These are phyloP conservation scores for Xylaria bambusicola DNA, from an alignment of 495 filamentous ascomycete genomes.

Conservation along the genomic window DNA sequence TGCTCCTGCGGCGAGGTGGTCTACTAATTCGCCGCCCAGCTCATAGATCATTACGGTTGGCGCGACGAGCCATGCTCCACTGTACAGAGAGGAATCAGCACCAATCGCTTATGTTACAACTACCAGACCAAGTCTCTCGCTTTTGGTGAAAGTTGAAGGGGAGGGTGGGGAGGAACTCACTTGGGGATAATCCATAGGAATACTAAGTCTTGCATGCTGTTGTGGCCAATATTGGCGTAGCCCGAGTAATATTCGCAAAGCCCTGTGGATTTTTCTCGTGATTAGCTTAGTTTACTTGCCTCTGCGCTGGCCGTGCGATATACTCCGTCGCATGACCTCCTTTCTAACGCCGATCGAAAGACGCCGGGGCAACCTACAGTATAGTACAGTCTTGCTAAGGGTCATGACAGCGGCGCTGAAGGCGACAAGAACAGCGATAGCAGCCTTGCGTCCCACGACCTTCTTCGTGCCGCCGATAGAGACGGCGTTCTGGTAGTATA, in stretches of 20 bases:
- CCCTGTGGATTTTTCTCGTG: slow-evolving; percentile 51
- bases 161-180: slow-evolving; percentile 50
- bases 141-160: not conserved
- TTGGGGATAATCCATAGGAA: slow-evolving; percentile 79
- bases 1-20: slow-evolving; percentile 50
- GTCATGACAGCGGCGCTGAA: slow-evolving; percentile 78
- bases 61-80: slow-evolving; percentile 77
- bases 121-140: too few relatives aligned
- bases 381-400: slow-evolving; percentile 82
- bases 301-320: too few relatives aligned
- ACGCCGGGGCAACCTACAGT: slow-evolving; percentile 59
- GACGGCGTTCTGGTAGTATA: slow-evolving; percentile 56
- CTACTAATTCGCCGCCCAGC: slow-evolving; percentile 69
- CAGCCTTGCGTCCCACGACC: slow-evolving; percentile 61
- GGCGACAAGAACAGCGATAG: slow-evolving; percentile 64
- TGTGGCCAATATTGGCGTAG: slow-evolving; percentile 80
- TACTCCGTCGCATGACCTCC: not conserved
- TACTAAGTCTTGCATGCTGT: slow-evolving; percentile 57
- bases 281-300: too few relatives aligned
- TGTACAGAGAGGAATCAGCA: slow-evolving; percentile 34
- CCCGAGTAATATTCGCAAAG: slow-evolving; percentile 76
- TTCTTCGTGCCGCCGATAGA: slow-evolving; percentile 37
- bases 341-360: not conserved
- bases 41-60: slow-evolving; percentile 70
- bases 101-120: not conserved